A percentile compares a stretch with the other conserved stretches of the same genome.
Evolutionary conservation across 106 monocot genomes (phyloP).

Genomic region (Dioscorea alata): DNA sequence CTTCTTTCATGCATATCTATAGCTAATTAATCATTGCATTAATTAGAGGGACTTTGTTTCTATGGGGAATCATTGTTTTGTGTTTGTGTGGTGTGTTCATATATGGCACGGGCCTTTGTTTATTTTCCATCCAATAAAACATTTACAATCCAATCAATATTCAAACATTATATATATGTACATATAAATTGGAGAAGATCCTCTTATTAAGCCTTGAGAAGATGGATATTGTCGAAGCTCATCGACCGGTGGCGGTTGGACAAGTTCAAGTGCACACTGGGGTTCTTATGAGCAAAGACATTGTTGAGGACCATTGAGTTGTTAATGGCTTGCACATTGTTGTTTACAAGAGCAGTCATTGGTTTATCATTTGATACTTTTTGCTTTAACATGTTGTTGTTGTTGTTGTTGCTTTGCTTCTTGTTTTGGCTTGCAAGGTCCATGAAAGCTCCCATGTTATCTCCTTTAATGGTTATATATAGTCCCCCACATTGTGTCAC

Average conservation of each 20-base stretch:
- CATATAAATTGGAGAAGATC: too few species aligned
- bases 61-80: too few species aligned
- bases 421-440: constrained; percentile 12
- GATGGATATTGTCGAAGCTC: not conserved
- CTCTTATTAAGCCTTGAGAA: too few species aligned
- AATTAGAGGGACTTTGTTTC: too few species aligned
- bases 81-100: too few species aligned
- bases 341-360: constrained; percentile 44
- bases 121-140: not conserved
- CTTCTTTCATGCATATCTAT: too few species aligned
- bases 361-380: constrained; percentile 13
- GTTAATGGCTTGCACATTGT: constrained; percentile 67
- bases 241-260: constrained; percentile 14
- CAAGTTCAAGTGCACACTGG: constrained; percentile 54
- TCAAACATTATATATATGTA: not conserved
- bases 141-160: not conserved
- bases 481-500: constrained; percentile 14
- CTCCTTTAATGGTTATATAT: constrained; percentile 48
- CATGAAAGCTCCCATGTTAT: constrained; percentile 68
- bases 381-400: not conserved
- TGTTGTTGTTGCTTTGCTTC: not conserved
- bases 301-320: constrained; percentile 56
- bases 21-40: too few species aligned
- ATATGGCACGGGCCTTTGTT: not conserved
- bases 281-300: constrained; percentile 36